Evolutionary conservation across 2,329 filamentous ascomycete genomes (phyloP), one percentile per base, ranked within the genome.

Genomic region (Arthroderma uncinatum): DNA sequence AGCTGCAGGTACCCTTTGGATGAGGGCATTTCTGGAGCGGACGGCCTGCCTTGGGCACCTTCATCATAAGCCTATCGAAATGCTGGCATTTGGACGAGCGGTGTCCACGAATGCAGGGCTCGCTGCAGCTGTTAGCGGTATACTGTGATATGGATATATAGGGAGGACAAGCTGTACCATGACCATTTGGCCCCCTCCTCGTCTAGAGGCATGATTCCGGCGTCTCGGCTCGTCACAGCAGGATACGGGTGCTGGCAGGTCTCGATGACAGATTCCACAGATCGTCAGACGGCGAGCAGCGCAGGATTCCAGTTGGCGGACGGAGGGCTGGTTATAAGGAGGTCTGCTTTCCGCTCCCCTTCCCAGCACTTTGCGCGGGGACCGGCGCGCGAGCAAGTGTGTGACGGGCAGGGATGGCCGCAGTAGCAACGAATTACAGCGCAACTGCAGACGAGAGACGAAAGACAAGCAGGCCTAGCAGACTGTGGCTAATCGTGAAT

Each of bases 31-130:
- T 75, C 33, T 73, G 71, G 21, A 77, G 67, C 16, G 75, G 75
- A 16, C 75, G 70, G 10, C 75, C 75, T 19, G 75, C 74, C 57
- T 76, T 76, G 28, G 74, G 73, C 21, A 78, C 75, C 63, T 75
- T 75, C 63, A 77, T 73, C 71, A 78, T 76, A 37, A 76, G 66
- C 59, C 75, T 68, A 59, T 77, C 74, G 55, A 71, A 74, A 62
- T 78, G 74, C 57, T 72, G 71, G 53, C 74, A 76, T 73, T 76
- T 76, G 58, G 74, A 76, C 21, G 74, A 76, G 55, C 74, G 71
- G 64, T 76, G 74, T 16, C 74, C 74, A 56, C 74, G 72, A 62
- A 76, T 74, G 59, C 74, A 76, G 62, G 74, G 74, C 61, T 76
- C 74, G 59, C 74, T 76, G n/a, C 19, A 30, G 23, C 42, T 48